phyloP scores from a whole-genome alignment of 805 yeast genomes.

The Candida tammaniensis region DNA sequence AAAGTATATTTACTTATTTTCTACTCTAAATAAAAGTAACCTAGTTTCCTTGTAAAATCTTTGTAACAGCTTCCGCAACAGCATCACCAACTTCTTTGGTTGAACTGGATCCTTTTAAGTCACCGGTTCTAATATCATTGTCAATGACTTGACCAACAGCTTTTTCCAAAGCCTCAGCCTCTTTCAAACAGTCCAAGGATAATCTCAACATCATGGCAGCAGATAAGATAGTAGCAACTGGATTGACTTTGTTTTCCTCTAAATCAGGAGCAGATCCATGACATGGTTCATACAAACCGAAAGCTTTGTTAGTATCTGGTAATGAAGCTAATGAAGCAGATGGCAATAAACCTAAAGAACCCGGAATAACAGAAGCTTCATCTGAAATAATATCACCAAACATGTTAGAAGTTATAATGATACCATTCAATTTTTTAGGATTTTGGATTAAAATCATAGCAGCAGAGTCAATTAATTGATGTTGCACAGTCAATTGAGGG shows the following conservation, averaged over 20 bases:
- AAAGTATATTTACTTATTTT: neutral
- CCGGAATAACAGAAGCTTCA: conserved; percentile 97
- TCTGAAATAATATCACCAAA: conserved; percentile 98
- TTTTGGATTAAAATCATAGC: conserved; percentile 95
- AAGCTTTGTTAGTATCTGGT: conserved; percentile 91
- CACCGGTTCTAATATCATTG: conserved; percentile 85
- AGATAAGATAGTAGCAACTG: conserved; percentile 90
- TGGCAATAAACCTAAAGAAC: conserved; percentile 92
- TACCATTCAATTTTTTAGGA: conserved; percentile 90
- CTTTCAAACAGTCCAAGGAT: conserved; percentile 77
- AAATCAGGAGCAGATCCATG: conserved; percentile 99
- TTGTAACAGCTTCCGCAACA: conserved; percentile 66
- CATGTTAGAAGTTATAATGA: conserved; percentile 91
- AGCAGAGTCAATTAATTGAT: conserved; percentile 97
- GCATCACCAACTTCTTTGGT: conserved; percentile 96
- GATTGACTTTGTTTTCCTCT: conserved; percentile 84
- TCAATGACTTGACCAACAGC: conserved; percentile 63
- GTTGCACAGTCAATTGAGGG: conserved; percentile 83
- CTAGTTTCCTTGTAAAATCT: conserved; percentile 1
- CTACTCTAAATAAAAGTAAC: too few relatives aligned
- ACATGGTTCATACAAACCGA: conserved; percentile 97
- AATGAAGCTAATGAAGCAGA: conserved; percentile 96
- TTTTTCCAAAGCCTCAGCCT: conserved; percentile 48
- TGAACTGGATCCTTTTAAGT: conserved; percentile 77
- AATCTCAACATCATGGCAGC: conserved; percentile 97